Base-by-base conservation (phyloP, 2,329 filamentous ascomycete species). In the Aureobasidium sp. region DNA sequence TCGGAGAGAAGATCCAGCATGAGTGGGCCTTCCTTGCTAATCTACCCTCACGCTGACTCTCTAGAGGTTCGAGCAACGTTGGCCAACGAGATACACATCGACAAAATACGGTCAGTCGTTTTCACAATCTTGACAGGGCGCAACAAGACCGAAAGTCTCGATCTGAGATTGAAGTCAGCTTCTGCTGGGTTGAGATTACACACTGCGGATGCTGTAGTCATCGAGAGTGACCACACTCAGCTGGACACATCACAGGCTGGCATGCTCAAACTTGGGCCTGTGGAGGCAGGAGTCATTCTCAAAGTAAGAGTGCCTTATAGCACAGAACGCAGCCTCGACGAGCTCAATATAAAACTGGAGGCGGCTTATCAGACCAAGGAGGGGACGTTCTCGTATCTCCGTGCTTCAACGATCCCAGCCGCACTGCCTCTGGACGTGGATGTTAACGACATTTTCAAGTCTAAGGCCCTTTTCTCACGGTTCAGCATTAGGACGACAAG, bases 371-470 rank as follows among this genome's bases (percentile, higher is more conserved):
- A 57, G 4, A 73, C 71, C 7, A 10, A 52, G 3, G 36, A 65
- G 13, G 71, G 69, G 1, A 59, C 55, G 12, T 72, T 70, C 57
- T 66, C 61, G 24, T 88, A 87, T 71, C 82, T 84, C 17, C 83
- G 82, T 17, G 80, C 81, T 8, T 82, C 84, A 24, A 83, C 81
- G 3, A 80, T 95, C 24, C 82, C 87, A 2, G 87, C 94, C 1
- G 83, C 88, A 1, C 79, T 99, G 5, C 90, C 91, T 0, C 81
- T 99, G 3, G 92, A 93, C 3, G 94, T 99, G 65, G 97, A 97
- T 67, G 94, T 99, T 6, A 92, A 97, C 69, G 94, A 99, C 68
- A 85, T 95, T 32, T 97, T 97, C 79, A 96, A 96, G 71, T 85
- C 90, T 65, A 78, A 86, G 8, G 82, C 85, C 0, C 80, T 97